phyloP scores from a whole-genome alignment of 2,329 filamentous ascomycete genomes.

The Colletotrichum cereale region DNA sequence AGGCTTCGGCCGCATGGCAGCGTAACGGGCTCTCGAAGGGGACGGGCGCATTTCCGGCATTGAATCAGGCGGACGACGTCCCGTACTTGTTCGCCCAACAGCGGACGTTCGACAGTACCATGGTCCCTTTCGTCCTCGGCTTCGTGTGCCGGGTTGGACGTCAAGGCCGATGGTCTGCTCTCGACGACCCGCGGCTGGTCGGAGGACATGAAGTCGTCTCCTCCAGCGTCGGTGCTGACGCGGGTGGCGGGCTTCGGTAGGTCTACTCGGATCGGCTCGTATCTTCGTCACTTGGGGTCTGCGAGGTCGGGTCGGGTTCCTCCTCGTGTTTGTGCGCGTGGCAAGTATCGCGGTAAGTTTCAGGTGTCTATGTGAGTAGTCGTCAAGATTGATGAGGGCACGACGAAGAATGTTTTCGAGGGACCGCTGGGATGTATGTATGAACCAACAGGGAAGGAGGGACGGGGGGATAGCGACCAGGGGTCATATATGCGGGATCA shows the following conservation, averaged over 20 bases:
- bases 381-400: slow-evolving; percentile 5
- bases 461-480: slow-evolving; percentile 32
- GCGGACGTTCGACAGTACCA: slow-evolving; percentile 37
- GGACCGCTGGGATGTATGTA: slow-evolving; percentile 5
- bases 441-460: slow-evolving; percentile 8
- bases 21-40: slow-evolving; percentile 76
- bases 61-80: slow-evolving; percentile 80
- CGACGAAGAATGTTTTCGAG: slow-evolving; percentile 4
- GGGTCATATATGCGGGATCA: slow-evolving; percentile 41
- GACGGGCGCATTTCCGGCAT: slow-evolving; percentile 79
- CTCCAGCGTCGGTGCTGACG: slow-evolving; percentile 36
- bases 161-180: slow-evolving; percentile 41
- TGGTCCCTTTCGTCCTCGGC: slow-evolving; percentile 40
- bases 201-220: slow-evolving; percentile 43
- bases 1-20: slow-evolving; percentile 86
- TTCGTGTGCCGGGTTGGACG: slow-evolving; percentile 39
- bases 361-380: background rate
- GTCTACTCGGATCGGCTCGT: slow-evolving; percentile 4
- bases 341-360: background rate
- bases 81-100: slow-evolving; percentile 65
- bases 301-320: background rate
- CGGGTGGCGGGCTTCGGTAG: background rate
- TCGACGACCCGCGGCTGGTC: slow-evolving; percentile 41
- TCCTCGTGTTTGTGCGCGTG: slow-evolving; percentile 4
- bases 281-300: background rate